Evolutionary conservation across 2,329 filamentous ascomycete species (phyloP).

Genomic region (Aquanectria penicillioides): DNA sequence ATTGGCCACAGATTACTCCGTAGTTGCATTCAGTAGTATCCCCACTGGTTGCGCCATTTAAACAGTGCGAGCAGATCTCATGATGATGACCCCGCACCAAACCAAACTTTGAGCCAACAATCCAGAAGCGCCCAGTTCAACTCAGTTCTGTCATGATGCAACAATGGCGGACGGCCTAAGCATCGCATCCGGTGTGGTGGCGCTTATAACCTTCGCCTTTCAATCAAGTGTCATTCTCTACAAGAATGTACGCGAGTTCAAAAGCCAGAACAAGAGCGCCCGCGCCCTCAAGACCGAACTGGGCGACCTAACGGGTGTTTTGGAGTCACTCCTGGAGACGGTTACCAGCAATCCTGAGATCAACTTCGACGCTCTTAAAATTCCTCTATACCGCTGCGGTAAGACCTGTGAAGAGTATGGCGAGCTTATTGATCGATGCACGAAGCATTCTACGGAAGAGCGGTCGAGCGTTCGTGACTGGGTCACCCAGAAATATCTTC

Average conservation of each 20-base stretch:
- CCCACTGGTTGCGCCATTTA: no score
- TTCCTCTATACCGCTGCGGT: constrained; percentile 54
- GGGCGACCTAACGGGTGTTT: constrained; percentile 49
- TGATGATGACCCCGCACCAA: no score
- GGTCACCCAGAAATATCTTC: constrained; percentile 55
- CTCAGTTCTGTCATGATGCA: no score
- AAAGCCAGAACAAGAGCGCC: constrained; percentile 39
- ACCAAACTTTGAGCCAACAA: no score
- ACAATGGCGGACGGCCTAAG: constrained; percentile 33
- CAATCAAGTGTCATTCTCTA: constrained; percentile 30
- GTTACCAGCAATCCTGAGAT: constrained; percentile 19
- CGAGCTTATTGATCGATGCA: constrained; percentile 48
- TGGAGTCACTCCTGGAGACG: constrained; percentile 47
- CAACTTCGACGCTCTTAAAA: constrained; percentile 28
- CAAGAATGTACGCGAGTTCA: constrained; percentile 25
- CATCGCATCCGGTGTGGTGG: constrained; percentile 24
- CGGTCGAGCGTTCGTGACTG: constrained; percentile 55
- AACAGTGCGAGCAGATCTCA: no score
- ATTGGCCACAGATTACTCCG: no score
- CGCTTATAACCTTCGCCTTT: constrained; percentile 32
- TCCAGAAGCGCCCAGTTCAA: no score
- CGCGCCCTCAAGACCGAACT: constrained; percentile 54
- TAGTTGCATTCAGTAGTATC: no score
- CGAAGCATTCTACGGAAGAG: constrained; percentile 45
- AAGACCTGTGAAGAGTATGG: constrained; percentile 55